These are phyloP conservation scores for Cladophialophora chaetospira DNA, from an alignment of 2,329 filamentous ascomycete genomes.

Conservation along the genomic window DNA sequence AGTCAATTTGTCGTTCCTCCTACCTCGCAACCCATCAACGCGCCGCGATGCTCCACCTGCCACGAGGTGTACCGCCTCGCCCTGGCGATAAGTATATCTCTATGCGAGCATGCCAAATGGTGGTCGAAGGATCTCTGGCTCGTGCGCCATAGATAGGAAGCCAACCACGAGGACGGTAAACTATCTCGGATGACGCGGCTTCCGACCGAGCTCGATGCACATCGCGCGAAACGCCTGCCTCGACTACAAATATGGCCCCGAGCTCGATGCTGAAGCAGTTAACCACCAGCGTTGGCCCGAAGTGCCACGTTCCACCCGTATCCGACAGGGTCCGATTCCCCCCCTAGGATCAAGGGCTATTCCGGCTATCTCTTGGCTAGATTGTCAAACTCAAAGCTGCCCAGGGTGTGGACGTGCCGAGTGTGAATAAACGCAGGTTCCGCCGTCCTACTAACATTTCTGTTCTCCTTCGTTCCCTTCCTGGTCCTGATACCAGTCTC, in stretches of 20 bases:
- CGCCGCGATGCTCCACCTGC: not conserved
- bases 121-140: not conserved
- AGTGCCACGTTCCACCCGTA: not conserved
- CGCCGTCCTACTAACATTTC: not conserved
- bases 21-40: not conserved
- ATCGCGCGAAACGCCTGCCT: no score
- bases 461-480: not conserved
- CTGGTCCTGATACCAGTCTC: not conserved
- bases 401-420: not conserved
- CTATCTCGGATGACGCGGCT: no score
- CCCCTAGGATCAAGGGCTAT: not conserved
- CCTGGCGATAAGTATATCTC: not conserved
- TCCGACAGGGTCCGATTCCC: constrained; percentile 1
- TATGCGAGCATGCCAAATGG: not conserved
- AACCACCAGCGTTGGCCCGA: no score
- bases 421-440: not conserved
- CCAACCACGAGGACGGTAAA: no score
- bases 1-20: not conserved
- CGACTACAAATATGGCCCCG: no score
- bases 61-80: not conserved
- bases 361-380: constrained; percentile 1
- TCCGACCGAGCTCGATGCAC: no score
- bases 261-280: no score
- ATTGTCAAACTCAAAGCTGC: not conserved
- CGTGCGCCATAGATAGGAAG: not conserved